Conservation (phyloP, 78 protist species). For the Planoprotostelium fungivorum region DNA sequence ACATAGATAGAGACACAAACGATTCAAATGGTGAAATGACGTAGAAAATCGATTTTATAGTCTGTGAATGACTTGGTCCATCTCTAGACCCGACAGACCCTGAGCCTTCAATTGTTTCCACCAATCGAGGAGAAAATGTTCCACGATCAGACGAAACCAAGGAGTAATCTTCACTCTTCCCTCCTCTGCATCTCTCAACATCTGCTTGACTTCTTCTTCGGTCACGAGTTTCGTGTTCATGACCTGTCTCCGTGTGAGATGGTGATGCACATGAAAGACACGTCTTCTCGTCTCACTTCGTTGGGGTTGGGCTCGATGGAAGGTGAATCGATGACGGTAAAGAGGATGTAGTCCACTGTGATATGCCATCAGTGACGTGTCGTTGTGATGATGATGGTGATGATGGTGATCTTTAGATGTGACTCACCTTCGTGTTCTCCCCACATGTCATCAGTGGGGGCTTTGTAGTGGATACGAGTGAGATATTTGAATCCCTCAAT, state of each 20-base stretch:
- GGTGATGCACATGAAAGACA: not conserved
- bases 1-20: too few relatives aligned
- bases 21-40: too few relatives aligned
- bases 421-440: slow-evolving; percentile 87
- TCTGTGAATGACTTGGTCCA: too few relatives aligned
- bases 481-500: slow-evolving; percentile 46
- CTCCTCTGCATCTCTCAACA: slow-evolving; percentile 31
- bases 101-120: slow-evolving; percentile 45
- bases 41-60: too few relatives aligned
- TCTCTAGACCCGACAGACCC: not conserved
- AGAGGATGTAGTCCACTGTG: not conserved
- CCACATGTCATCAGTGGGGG: slow-evolving; percentile 58
- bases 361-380: not conserved
- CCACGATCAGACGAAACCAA: slow-evolving; percentile 72
- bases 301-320: not conserved
- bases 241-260: slow-evolving; percentile 72
- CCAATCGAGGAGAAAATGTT: slow-evolving; percentile 44
- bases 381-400: not conserved
- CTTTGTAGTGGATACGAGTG: slow-evolving; percentile 70
- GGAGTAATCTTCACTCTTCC: slow-evolving; percentile 63
- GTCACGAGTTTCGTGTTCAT: slow-evolving; percentile 55
- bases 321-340: slow-evolving; percentile 36
- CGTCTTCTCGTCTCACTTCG: not conserved
- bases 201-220: slow-evolving; percentile 41
- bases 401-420: not conserved